Conservation (phyloP, 257 asterid species). For the Primulina tabacum region DNA sequence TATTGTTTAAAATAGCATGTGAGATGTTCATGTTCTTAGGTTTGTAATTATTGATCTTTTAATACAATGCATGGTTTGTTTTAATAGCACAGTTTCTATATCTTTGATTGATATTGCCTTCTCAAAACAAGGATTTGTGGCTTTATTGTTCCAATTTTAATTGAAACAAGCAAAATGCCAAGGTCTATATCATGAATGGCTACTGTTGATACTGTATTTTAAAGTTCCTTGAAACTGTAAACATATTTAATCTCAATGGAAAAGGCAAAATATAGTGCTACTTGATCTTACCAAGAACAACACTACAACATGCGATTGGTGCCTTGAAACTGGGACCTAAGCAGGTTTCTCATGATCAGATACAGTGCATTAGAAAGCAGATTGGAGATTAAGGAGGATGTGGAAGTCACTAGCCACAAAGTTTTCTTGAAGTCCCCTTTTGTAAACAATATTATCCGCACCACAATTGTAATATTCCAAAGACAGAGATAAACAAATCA, state of each 20-base stretch:
- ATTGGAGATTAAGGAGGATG: slow-evolving; percentile 23
- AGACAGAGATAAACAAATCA: slow-evolving; percentile 6
- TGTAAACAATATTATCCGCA: slow-evolving; percentile 31
- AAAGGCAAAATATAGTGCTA: not conserved
- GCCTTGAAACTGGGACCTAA: slow-evolving; percentile 35
- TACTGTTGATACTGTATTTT: too few species aligned
- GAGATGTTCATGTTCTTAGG: slow-evolving; percentile 31
- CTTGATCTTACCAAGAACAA: not conserved
- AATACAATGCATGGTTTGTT: slow-evolving; percentile 37
- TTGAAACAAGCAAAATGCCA: too few species aligned
- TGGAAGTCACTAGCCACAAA: slow-evolving; percentile 35
- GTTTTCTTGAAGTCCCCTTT: slow-evolving; percentile 27
- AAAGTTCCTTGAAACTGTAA: too few species aligned
- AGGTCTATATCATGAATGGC: too few species aligned
- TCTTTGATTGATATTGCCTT: too few species aligned
- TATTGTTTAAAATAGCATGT: slow-evolving; percentile 45
- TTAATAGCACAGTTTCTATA: not conserved
- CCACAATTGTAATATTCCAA: slow-evolving; percentile 14
- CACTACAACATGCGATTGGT: slow-evolving; percentile 21
- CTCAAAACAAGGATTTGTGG: too few species aligned
- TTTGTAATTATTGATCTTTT: slow-evolving; percentile 37
- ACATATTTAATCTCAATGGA: not conserved
- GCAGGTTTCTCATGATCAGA: slow-evolving; percentile 35
- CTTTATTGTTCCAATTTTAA: too few species aligned
- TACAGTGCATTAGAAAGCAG: slow-evolving; percentile 19